Conservation (phyloP, 139 green algal species). For the Eudorina sp. region DNA sequence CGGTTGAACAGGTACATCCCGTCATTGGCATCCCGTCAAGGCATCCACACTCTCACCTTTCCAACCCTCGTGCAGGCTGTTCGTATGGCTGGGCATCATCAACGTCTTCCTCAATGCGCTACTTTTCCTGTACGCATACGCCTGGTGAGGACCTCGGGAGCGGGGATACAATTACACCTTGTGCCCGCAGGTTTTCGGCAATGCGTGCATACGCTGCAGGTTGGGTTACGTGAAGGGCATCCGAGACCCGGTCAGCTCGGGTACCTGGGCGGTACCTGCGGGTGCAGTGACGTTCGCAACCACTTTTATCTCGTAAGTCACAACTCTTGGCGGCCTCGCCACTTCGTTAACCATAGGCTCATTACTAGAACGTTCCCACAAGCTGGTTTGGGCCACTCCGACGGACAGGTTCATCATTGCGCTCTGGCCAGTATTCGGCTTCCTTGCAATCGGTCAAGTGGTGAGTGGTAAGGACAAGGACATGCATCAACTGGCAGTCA, state of each 20-base stretch:
- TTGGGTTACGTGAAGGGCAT: not conserved
- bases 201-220: not conserved
- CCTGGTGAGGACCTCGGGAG: slow-evolving; percentile 15
- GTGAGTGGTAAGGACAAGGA: not conserved
- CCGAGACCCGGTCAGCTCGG: not conserved
- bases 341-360: no score
- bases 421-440: slow-evolving; percentile 6
- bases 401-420: not conserved
- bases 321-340: no score
- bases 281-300: not conserved
- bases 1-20: not conserved
- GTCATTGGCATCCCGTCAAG: not conserved
- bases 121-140: slow-evolving; percentile 33
- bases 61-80: not conserved
- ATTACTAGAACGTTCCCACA: no score
- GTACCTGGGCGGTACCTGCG: not conserved
- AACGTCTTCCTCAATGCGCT: slow-evolving; percentile 1
- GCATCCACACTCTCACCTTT: not conserved
- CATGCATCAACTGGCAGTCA: not conserved
- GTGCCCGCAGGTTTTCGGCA: no score
- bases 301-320: not conserved
- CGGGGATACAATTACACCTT: no score
- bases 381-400: no score
- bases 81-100: not conserved
- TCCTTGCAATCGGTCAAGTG: slow-evolving; percentile 1